phyloP scores from a whole-genome alignment of 2,329 filamentous ascomycete species.

The Clonostachys solani region DNA sequence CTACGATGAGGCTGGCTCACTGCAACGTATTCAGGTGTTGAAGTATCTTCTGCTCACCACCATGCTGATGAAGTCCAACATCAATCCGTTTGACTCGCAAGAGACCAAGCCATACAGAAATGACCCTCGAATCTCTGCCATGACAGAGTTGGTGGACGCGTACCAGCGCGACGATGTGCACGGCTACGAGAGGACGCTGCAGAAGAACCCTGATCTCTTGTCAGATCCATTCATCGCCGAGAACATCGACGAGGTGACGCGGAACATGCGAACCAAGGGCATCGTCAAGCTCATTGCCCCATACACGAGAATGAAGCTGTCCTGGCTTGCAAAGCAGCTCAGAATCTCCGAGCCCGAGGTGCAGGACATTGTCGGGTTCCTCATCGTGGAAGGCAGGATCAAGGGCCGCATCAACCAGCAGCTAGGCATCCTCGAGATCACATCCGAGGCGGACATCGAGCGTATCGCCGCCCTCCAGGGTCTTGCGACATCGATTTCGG shows the following conservation, averaged over 20 bases:
- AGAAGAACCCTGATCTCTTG: conserved; percentile 83
- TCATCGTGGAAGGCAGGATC: conserved; percentile 88
- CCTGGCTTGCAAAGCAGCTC: conserved; percentile 83
- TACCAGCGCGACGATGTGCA: conserved; percentile 96
- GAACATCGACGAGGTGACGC: conserved; percentile 98
- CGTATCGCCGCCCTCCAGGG: conserved; percentile 69
- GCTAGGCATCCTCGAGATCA: conserved; percentile 77
- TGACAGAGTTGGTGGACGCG: conserved; percentile 95
- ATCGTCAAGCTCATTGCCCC: conserved; percentile 90
- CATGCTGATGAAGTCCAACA: conserved; percentile 97
- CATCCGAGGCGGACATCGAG: conserved; percentile 67
- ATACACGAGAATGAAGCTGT: conserved; percentile 86
- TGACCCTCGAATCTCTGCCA: conserved; percentile 89
- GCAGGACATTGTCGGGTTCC: conserved; percentile 90
- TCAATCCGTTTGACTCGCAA: conserved; percentile 98
- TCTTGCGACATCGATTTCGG: conserved; percentile 67
- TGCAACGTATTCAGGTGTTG: conserved; percentile 94
- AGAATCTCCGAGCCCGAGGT: conserved; percentile 83
- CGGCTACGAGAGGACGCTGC: conserved; percentile 81
- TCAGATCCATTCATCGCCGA: conserved; percentile 95
- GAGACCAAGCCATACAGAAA: conserved; percentile 98
- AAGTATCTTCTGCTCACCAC: conserved; percentile 96
- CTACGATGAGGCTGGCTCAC: conserved; percentile 95
- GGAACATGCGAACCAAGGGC: conserved; percentile 96
- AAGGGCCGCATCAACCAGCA: conserved; percentile 87